Evolutionary conservation across 2,329 filamentous ascomycete genomes (phyloP), one percentile per base, ranked within the genome.

Genomic region (Bisporella sp.): DNA sequence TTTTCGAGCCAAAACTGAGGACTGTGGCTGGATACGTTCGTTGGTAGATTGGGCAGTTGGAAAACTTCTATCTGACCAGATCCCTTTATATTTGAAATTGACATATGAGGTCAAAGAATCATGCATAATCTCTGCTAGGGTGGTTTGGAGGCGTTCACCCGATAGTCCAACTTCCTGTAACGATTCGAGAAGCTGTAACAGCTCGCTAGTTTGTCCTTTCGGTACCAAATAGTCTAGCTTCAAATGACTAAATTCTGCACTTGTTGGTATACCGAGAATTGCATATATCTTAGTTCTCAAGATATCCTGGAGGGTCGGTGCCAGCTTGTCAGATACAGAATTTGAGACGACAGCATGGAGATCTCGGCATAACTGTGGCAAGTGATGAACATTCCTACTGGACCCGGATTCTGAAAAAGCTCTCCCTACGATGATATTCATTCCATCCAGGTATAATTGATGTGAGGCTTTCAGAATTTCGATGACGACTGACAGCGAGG

Each of bases 51-150:
- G 28, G 8, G 30, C 2, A 2, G 30, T 30, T 45, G 30, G 42
- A 45, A 11, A 11, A 21, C 9, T 31, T 13, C 8, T 2, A 31
- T 45, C 42, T 30, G 54, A 54, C 81, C 86, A 90, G 45, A 82
- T 73, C 2, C 83, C 79, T 51, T 80, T 73, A 61, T 82, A 89
- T 5, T 77, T 78, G 45, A 74, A 72, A 39, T 71, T 70, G 40
- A 90, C 77, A 58, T 84, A 85, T 9, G 76, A 71, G 41, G 75
- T 74, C 73, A 90, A 81, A 52, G 84, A 73, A 35, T 70, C 69
- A 62, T 89, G 77, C 74, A 89, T 83, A 30, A 85, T 75, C 64
- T 85, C 81, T 12, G 85, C 87, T 60, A 89, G 84, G 35, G 86
- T 72, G 31, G 85, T 76, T 61, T 89, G 83, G 47, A 87, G 86